Base-by-base conservation (phyloP, 176 grass and related monocot genomes). In the Oryza rufipogon region DNA sequence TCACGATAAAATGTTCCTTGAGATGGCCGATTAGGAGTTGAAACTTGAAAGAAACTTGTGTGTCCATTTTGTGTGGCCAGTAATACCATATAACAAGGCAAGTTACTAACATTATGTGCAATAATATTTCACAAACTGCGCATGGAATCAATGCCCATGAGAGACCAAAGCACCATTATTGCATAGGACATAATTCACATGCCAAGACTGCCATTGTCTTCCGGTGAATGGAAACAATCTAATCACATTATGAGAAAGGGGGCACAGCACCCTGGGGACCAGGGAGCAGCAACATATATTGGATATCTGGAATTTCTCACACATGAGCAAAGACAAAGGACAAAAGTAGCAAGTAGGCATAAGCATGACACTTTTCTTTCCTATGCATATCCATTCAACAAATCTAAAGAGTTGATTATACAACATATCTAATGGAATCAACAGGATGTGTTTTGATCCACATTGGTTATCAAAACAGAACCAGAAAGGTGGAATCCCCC, bases 221-320 rank as follows among this genome's bases (percentile, higher is more conserved):
- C 68, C 44, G 39, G 9, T 61, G 7, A 16, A 74, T 69, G 34
- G 49, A 73, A 72, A 86, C 61, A 80, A 54, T 73, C 34, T 64
- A 52, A 64, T 64, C 66, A 85, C 23, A 2, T 32, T 73, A 36
- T 36, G 52, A 38, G 75, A 64, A 25, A 86, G 67, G 8, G 41
- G 28, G 13, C 14, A 45, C 68, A 79, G 23, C 32, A 26, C 17
- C 68, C 41, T 74, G 44, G 47, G 47, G 47, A 81, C 64, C 78
- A 76, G 64, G 47, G 47, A 75, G 22, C 48, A 81, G 77, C 11
- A 75, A 67, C 77, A 80, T 36, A 68, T 17, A 74, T 71, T 74
- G 58, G 19, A 63, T 58, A 58, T 16, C n/a, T 63, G 16, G 32
- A 72, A 45, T 75, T 86, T 80, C 56, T 51, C 77, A 44, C 33